Percentiles rank a stretch among this genome's conserved stretches.
These are phyloP conservation scores for Amanita rubescens DNA, from an alignment of 768 basidiomycete genomes.

Conservation along the genomic window DNA sequence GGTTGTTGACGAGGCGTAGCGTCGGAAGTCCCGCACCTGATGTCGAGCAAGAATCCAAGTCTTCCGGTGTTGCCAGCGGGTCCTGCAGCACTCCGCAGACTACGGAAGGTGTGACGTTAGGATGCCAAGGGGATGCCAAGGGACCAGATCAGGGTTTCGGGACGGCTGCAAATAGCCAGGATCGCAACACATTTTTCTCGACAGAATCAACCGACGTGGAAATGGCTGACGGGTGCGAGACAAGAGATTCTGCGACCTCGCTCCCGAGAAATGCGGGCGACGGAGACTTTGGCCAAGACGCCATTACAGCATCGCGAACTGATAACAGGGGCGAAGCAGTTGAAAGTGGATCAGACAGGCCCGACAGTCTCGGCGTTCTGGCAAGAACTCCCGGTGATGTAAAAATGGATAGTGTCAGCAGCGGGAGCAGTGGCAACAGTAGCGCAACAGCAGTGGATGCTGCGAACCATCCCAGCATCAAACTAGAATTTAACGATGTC, in stretches of 20 bases:
- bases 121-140: neutral
- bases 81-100: neutral
- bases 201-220: neutral
- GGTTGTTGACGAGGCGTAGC: constrained; percentile 38
- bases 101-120: neutral
- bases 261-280: constrained; percentile 31
- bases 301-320: neutral
- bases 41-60: constrained; percentile 5
- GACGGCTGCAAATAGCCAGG: neutral
- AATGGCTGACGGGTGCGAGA: constrained; percentile 36
- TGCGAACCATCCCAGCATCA: constrained; percentile 10
- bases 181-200: neutral
- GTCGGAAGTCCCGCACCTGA: constrained; percentile 33
- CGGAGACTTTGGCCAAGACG: constrained; percentile 26
- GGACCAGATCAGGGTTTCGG: neutral
- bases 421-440: constrained; percentile 11
- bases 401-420: neutral
- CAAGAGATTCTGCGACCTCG: constrained; percentile 7
- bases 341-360: constrained; percentile 42
- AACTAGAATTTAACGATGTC: constrained; percentile 46
- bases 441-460: constrained; percentile 1
- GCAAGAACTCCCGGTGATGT: constrained; percentile 6
- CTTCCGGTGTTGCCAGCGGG: neutral
- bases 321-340: neutral
- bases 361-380: constrained; percentile 33